Conservation (phyloP, 805 yeast species). For the Nakazawaea laoshanensis region DNA sequence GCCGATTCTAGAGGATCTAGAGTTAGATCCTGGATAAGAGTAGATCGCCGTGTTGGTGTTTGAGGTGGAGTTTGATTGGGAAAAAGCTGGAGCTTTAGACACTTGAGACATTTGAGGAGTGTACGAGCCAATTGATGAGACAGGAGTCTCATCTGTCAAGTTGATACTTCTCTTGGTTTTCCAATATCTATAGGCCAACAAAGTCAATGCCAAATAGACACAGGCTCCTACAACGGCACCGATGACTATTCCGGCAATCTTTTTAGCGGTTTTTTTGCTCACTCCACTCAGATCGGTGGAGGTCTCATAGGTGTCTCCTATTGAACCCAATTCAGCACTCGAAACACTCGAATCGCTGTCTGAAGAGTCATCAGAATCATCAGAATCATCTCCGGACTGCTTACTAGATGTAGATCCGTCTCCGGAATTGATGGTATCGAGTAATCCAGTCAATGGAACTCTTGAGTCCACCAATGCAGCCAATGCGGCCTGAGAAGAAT, state of each 20-base stretch:
- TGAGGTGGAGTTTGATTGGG: constrained; percentile 10
- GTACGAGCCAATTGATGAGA: constrained; percentile 10
- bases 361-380: constrained; percentile 6
- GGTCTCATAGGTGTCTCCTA: constrained; percentile 1
- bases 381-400: not conserved
- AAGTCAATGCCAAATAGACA: constrained; percentile 53
- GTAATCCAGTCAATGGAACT: constrained; percentile 47
- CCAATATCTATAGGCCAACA: constrained; percentile 40
- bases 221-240: constrained; percentile 79
- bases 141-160: constrained; percentile 10
- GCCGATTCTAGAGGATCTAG: constrained; percentile 3
- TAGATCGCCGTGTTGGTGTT: constrained; percentile 4
- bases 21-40: constrained; percentile 7
- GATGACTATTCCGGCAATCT: constrained; percentile 69
- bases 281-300: not conserved
- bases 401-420: constrained; percentile 8
- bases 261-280: constrained; percentile 20
- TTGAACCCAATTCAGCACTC: constrained; percentile 4
- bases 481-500: constrained; percentile 44
- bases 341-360: no score
- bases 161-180: constrained; percentile 15
- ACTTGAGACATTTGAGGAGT: constrained; percentile 15
- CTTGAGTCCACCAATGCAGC: constrained; percentile 66
- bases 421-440: constrained; percentile 11
- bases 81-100: no score